phyloP scores from a whole-genome alignment of 768 basidiomycete genomes.

The Lactarius akahatsu region DNA sequence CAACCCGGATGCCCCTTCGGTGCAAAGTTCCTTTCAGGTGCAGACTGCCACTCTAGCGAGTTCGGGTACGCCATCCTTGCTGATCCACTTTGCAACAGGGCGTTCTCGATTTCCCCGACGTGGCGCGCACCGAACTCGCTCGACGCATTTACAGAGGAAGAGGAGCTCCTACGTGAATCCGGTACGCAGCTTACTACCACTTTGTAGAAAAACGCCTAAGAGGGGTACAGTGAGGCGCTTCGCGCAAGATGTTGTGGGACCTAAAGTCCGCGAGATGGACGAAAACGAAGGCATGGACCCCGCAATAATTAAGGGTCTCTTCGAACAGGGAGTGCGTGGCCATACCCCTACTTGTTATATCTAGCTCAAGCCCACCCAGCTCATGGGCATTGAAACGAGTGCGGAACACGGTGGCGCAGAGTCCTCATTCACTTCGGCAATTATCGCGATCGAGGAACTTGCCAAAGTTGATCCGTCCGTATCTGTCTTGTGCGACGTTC shows the following conservation, averaged over 20 bases:
- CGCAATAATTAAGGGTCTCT: conserved; percentile 78
- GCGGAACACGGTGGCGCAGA: conserved; percentile 83
- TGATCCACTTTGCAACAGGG: conserved; percentile 15
- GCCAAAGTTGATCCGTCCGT: conserved; percentile 96
- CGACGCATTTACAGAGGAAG: conserved; percentile 88
- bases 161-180: conserved; percentile 87
- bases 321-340: conserved; percentile 84
- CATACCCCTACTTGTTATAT: conserved; percentile 1
- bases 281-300: conserved; percentile 96
- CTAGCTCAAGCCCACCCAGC: conserved; percentile 42
- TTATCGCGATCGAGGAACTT: conserved; percentile 96
- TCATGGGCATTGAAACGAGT: conserved; percentile 97
- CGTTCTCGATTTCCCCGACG: conserved; percentile 30
- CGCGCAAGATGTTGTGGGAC: conserved; percentile 83
- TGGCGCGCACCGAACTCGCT: conserved; percentile 52
- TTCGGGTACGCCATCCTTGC: conserved; percentile 27
- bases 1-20: conserved; percentile 4
- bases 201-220: conserved; percentile 11
- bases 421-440: conserved; percentile 90
- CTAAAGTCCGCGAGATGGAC: conserved; percentile 96
- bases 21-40: conserved; percentile 6
- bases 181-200: conserved; percentile 49
- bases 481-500: conserved; percentile 95
- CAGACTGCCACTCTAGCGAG: neutral
- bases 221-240: conserved; percentile 73